Base-by-base conservation (phyloP, 129 eudicot genomes). In the Saposhnikovia divaricata region DNA sequence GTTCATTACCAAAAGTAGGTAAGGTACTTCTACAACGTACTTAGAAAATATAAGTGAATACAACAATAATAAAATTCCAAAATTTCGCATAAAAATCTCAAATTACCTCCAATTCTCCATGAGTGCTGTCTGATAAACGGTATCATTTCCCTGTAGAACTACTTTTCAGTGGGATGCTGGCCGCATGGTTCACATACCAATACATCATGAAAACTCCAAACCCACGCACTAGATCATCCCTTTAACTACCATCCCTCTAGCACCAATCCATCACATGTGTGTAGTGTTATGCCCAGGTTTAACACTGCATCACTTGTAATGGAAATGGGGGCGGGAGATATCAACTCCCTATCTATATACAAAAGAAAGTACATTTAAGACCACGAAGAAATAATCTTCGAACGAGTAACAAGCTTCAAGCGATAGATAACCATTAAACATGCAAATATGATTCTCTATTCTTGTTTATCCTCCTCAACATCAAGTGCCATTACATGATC, bases 401-500 rank as follows among this genome's bases (percentile, higher is more conserved):
- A 66, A 66, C 53, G 9, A 72, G 51, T 6, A 72, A 74, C 37
- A 27, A 44, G 55, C 77, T 74, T 45, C 55, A 45, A 13, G 34
- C 27, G n/a, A 47, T 16, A 39, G 47, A n/a, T 39, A 21, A 71
- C 75, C 75, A 9, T 71, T 15, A 0, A 39, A 71, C 15, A 46
- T n/a, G 78, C 18, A 74, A 25, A 0, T 25, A 10, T 5, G 40
- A 74, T 57, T 25, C 18, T 78, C 77, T 81, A 91, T 80, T 91
- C 96, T 83, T 86, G 85, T 83, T 91, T 91, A 79, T 87, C 96
- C 84, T 91, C 96, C 55, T 89, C 96, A 55, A 87, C 47, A 43
- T 85, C 96, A 9, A 83, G 77, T 72, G 85, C 89, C 18, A 82
- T 80, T 23, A 78, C 83, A 76, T 80, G 90, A 85, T 90, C 95